phyloP scores from a whole-genome alignment of 2,329 filamentous ascomycete genomes.

The Exophiala viscosa region DNA sequence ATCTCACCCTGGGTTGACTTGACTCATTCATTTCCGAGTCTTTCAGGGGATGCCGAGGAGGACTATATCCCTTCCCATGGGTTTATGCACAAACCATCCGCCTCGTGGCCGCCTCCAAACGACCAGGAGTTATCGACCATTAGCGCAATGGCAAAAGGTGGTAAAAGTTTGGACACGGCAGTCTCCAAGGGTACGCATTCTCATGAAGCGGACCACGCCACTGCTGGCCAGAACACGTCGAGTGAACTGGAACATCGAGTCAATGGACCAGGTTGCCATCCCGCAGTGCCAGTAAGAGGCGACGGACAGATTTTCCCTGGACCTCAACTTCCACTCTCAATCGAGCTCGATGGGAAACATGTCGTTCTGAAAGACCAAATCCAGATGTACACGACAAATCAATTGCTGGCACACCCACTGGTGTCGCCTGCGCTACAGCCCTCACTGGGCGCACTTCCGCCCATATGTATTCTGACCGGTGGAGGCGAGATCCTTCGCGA shows the following conservation, averaged over 20 bases:
- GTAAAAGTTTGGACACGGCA: neutral
- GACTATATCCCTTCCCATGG: constrained; percentile 88
- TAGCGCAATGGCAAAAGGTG: constrained; percentile 42
- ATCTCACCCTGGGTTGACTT: constrained; percentile 96
- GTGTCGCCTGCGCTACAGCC: constrained; percentile 87
- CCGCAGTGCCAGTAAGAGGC: constrained; percentile 1
- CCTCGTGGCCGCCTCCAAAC: constrained; percentile 89
- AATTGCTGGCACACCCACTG: constrained; percentile 77
- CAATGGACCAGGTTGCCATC: neutral
- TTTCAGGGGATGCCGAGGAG: constrained; percentile 65
- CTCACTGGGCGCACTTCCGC: constrained; percentile 83
- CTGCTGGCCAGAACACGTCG: neutral
- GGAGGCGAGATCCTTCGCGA: constrained; percentile 87
- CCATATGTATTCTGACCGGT: constrained; percentile 78
- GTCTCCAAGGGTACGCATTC: constrained; percentile 20
- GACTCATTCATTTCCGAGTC: constrained; percentile 90
- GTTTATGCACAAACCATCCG: constrained; percentile 85
- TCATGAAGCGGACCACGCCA: constrained; percentile 34
- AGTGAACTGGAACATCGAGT: no score
- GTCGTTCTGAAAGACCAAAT: constrained; percentile 86
- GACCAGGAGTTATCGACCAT: constrained; percentile 62
- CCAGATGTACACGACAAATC: constrained; percentile 81
- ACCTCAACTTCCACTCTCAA: constrained; percentile 48
- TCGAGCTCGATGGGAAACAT: constrained; percentile 67
- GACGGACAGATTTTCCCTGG: constrained; percentile 26